Percentiles rank a stretch among this genome's conserved stretches.
phyloP scores from a whole-genome alignment of 345 rosid species.

The rapeseed (Brassica napus) region DNA sequence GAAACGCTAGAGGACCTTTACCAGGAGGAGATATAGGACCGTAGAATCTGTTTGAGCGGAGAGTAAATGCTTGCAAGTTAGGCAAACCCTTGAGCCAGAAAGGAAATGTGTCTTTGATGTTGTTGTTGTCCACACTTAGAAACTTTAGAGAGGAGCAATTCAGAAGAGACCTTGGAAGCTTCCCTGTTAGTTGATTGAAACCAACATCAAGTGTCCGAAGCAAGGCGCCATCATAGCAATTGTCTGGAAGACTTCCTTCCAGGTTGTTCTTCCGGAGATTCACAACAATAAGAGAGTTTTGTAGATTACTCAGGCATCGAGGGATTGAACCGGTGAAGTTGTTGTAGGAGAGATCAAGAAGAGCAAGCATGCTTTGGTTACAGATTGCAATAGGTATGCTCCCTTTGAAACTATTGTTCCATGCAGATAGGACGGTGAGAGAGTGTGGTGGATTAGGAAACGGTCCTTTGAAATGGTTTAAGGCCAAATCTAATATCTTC shows the following conservation, averaged over 20 bases:
- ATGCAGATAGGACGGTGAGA: background rate
- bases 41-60: constrained; percentile 18
- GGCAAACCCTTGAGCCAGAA: constrained; percentile 29
- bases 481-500: background rate
- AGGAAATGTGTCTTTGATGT: constrained; percentile 23
- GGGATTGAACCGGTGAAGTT: constrained; percentile 21
- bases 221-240: background rate
- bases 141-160: constrained; percentile 12
- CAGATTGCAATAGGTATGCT: background rate
- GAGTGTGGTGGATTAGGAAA: background rate
- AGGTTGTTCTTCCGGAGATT: constrained; percentile 29
- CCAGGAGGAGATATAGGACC: constrained; percentile 7
- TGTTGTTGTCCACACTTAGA: constrained; percentile 10
- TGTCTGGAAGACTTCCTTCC: constrained; percentile 12
- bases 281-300: background rate
- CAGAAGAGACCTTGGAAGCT: constrained; percentile 30
- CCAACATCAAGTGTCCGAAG: constrained; percentile 8
- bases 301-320: background rate
- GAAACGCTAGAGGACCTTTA: background rate
- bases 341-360: constrained; percentile 13
- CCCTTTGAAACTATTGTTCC: constrained; percentile 15
- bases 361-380: background rate
- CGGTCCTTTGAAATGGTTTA: background rate
- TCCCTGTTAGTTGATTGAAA: background rate
- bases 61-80: background rate